phyloP scores from a whole-genome alignment of 148 eudicot genomes.

The Chenopodium suecicum region DNA sequence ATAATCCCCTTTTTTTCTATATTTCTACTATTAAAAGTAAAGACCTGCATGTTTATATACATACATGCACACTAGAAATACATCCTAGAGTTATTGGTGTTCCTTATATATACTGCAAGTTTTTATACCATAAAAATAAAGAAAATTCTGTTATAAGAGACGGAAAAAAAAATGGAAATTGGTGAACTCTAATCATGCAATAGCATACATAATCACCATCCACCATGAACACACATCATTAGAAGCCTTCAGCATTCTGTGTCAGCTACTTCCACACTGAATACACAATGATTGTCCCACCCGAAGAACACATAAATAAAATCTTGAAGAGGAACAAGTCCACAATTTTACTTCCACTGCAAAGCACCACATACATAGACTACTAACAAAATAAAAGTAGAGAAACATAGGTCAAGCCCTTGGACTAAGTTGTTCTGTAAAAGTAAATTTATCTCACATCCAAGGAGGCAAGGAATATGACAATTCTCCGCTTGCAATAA shows the following conservation, averaged over 20 bases:
- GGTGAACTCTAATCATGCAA: neutral
- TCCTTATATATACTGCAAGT: neutral
- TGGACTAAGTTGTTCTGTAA: neutral
- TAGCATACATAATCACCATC: neutral
- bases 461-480: neutral
- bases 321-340: neutral
- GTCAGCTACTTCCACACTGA: neutral
- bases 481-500: neutral
- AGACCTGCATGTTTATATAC: neutral
- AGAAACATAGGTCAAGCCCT: too few species aligned
- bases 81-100: neutral
- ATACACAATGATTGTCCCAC: neutral
- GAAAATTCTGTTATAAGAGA: neutral
- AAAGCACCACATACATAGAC: neutral
- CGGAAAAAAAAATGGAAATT: neutral
- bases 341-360: neutral
- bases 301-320: neutral
- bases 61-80: neutral
- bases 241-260: neutral
- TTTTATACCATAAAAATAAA: neutral
- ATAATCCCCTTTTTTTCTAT: neutral
- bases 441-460: neutral
- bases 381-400: neutral
- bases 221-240: neutral
- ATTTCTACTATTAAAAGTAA: neutral